Percentiles rank a stretch among this genome's conserved stretches.
These are phyloP conservation scores for Gracilaria vermiculophylla DNA, from an alignment of 23 red algal species.

Conservation along the genomic window DNA sequence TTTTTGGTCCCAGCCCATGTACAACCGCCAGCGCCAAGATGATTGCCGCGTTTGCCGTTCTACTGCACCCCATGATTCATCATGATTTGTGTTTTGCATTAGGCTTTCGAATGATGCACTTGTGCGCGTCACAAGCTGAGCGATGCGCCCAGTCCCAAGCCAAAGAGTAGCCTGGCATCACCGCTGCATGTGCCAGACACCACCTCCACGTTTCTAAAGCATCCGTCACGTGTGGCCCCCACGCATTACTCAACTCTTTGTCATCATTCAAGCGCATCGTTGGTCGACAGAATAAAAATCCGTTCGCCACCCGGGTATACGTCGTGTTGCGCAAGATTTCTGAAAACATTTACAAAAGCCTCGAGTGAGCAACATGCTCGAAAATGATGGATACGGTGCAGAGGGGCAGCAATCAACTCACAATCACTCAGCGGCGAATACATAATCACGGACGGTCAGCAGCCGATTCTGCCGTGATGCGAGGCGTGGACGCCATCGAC, in stretches of 20 bases:
- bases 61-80: no score
- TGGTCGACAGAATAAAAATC: no score
- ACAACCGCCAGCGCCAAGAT: not conserved
- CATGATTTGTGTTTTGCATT: not conserved
- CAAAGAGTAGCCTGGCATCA: no score
- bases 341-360: slow-evolving; percentile 26
- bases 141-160: no score
- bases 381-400: not conserved
- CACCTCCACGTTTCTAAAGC: no score
- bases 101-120: not conserved
- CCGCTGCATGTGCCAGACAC: no score
- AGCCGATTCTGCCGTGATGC: slow-evolving; percentile 10
- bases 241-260: not conserved
- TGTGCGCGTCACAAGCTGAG: no score
- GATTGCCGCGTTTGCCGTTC: not conserved
- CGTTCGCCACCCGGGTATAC: no score
- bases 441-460: not conserved
- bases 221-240: not conserved
- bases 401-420: not conserved
- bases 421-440: not conserved
- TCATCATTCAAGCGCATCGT: not conserved
- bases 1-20: not conserved
- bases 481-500: not conserved
- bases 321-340: not conserved
- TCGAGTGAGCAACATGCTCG: not conserved